phyloP scores from a whole-genome alignment of 495 filamentous ascomycete genomes.

The Hypoxylon fuscum region DNA sequence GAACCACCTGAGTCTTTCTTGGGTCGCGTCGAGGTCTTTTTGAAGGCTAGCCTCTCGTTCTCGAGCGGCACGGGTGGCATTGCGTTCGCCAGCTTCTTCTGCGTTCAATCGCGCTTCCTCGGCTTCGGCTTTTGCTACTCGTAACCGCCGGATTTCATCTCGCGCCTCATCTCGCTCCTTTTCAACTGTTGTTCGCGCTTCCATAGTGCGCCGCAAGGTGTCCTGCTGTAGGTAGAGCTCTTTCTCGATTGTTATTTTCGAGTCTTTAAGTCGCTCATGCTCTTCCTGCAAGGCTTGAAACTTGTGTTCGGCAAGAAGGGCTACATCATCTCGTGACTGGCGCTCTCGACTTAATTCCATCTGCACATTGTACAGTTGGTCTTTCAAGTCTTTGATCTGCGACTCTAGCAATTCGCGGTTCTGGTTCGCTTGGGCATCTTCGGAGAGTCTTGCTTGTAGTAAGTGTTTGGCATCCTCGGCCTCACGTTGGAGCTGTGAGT shows the following conservation, averaged over 20 bases:
- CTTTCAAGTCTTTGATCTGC: conserved; percentile 87
- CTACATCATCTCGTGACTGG: conserved; percentile 96
- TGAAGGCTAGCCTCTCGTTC: conserved; percentile 82
- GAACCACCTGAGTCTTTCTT: conserved; percentile 73
- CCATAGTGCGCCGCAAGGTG: conserved; percentile 84
- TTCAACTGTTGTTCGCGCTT: conserved; percentile 80
- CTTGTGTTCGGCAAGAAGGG: conserved; percentile 90
- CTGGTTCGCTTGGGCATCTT: conserved; percentile 86
- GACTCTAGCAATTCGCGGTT: conserved; percentile 86
- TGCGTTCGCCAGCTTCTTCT: conserved; percentile 81
- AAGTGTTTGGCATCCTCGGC: conserved; percentile 86
- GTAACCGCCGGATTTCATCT: conserved; percentile 80
- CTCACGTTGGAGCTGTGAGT: conserved; percentile 83
- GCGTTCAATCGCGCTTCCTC: conserved; percentile 87
- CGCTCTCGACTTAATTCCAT: conserved; percentile 89
- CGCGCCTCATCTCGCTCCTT: conserved; percentile 90
- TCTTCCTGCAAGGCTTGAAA: conserved; percentile 82
- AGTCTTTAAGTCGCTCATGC: conserved; percentile 86
- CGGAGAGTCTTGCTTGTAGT: conserved; percentile 86
- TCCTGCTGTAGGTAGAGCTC: conserved; percentile 99
- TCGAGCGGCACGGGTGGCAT: conserved; percentile 76
- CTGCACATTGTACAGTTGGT: conserved; percentile 83
- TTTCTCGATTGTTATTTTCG: conserved; percentile 97
- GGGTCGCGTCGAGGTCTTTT: conserved; percentile 79
- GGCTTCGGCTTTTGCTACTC: conserved; percentile 80